phyloP scores from a whole-genome alignment of 177 flowering plant species.

The Telopea speciosissima region DNA sequence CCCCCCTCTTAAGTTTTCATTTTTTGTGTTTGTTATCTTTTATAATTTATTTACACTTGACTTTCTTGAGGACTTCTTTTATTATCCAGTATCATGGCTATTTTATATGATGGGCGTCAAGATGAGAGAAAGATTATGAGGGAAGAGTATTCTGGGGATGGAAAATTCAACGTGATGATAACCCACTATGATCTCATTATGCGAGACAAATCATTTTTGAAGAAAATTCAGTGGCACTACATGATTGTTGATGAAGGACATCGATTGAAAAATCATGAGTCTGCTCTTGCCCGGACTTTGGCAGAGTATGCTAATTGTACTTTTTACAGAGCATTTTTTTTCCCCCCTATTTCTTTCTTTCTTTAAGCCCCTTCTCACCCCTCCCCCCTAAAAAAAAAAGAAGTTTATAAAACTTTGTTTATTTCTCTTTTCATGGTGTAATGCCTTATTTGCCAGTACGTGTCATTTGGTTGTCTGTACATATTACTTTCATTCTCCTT shows the following conservation, averaged over 20 bases:
- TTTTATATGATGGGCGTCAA: conserved; percentile 87
- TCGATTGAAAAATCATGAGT: conserved; percentile 85
- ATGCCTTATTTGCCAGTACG: neutral
- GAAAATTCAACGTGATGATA: conserved; percentile 77
- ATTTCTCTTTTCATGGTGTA: neutral
- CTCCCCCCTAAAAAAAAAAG: no score
- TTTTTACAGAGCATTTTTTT: neutral
- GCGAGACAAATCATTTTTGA: conserved; percentile 87
- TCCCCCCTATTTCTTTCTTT: no score
- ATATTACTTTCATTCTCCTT: neutral
- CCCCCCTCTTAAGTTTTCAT: no score
- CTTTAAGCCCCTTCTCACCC: no score
- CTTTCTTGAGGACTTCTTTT: conserved; percentile 2
- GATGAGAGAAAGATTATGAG: conserved; percentile 83
- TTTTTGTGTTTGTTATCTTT: conserved; percentile 1
- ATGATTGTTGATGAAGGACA: conserved; percentile 99
- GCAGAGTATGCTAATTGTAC: conserved; percentile 44
- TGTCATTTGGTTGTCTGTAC: neutral
- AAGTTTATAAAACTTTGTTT: neutral
- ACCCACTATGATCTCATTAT: conserved; percentile 97
- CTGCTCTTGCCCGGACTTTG: conserved; percentile 68
- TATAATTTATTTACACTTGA: neutral
- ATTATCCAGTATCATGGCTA: conserved; percentile 61
- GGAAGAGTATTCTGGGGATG: conserved; percentile 71
- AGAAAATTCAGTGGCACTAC: conserved; percentile 85